phyloP scores from a whole-genome alignment of 768 basidiomycete genomes.

The Tricholoma flavovirens region DNA sequence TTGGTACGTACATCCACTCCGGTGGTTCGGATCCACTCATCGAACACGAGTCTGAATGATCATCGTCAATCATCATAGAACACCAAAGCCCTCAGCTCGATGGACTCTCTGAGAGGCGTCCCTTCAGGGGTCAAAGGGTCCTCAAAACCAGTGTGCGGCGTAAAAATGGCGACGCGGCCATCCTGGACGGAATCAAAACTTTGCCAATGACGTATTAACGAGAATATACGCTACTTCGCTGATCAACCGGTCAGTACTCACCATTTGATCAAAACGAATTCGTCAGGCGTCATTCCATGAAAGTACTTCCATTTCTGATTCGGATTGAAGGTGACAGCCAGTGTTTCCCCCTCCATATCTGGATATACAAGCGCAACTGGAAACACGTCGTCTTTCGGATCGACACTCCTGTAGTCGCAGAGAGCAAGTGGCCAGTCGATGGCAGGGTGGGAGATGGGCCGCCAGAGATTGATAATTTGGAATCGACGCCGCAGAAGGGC shows the following conservation, averaged over 20 bases:
- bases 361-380: no score
- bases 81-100: slow-evolving; percentile 58
- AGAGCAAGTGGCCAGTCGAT: slow-evolving; percentile 34
- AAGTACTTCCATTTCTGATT: no score
- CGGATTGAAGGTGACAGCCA: neutral
- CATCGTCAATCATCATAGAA: no score
- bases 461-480: slow-evolving; percentile 45
- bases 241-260: no score
- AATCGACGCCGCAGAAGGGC: slow-evolving; percentile 33
- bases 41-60: no score
- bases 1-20: no score
- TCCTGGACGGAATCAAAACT: slow-evolving; percentile 29
- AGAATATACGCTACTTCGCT: neutral
- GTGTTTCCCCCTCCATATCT: no score
- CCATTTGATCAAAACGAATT: no score
- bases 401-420: slow-evolving; percentile 35
- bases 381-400: slow-evolving; percentile 6
- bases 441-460: slow-evolving; percentile 35
- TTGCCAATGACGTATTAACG: neutral
- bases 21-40: no score
- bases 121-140: slow-evolving; percentile 48
- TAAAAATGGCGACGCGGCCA: slow-evolving; percentile 46
- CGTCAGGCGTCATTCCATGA: no score
- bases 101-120: slow-evolving; percentile 48
- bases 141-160: slow-evolving; percentile 52